A percentile compares a stretch with the other conserved stretches of the same genome.
These are phyloP conservation scores for Helichrysum umbraculigerum DNA, from an alignment of 129 eudicot species.

Conservation along the genomic window DNA sequence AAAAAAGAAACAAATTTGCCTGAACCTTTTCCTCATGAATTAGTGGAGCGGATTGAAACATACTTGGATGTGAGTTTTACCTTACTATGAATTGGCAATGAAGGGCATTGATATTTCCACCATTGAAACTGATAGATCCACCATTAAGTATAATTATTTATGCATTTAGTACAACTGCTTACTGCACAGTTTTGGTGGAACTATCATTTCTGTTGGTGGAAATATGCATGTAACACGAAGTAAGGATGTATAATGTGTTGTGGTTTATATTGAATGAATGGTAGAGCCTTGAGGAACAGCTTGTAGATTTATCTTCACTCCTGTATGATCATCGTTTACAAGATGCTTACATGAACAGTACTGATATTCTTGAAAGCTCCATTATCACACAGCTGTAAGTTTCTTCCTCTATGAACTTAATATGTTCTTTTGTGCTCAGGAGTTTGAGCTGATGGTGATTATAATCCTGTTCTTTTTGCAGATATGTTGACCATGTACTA, in stretches of 20 bases:
- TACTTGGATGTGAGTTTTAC: constrained; percentile 80
- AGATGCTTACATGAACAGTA: constrained; percentile 83
- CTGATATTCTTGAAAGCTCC: constrained; percentile 84
- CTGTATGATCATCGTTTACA: constrained; percentile 85
- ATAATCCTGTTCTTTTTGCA: constrained; percentile 29
- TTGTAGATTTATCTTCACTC: constrained; percentile 82
- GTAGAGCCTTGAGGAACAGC: constrained; percentile 94
- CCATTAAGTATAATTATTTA: no score
- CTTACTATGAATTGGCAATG: constrained; percentile 1
- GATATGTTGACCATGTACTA: constrained; percentile 87
- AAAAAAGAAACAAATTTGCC: constrained; percentile 89
- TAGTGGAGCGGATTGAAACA: constrained; percentile 81
- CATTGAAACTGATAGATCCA: no score
- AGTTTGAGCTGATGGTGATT: constrained; percentile 7
- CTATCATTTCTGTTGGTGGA: no score
- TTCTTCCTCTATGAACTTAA: neutral
- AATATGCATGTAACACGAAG: neutral
- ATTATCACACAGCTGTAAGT: constrained; percentile 86
- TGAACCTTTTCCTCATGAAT: constrained; percentile 93
- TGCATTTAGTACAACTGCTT: no score
- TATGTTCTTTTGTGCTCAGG: neutral
- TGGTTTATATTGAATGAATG: neutral
- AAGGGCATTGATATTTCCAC: no score
- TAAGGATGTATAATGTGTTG: neutral
- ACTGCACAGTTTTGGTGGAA: no score